These are phyloP conservation scores for Fusarium subtropicale DNA, from an alignment of 2,329 filamentous ascomycete genomes.

Conservation along the genomic window DNA sequence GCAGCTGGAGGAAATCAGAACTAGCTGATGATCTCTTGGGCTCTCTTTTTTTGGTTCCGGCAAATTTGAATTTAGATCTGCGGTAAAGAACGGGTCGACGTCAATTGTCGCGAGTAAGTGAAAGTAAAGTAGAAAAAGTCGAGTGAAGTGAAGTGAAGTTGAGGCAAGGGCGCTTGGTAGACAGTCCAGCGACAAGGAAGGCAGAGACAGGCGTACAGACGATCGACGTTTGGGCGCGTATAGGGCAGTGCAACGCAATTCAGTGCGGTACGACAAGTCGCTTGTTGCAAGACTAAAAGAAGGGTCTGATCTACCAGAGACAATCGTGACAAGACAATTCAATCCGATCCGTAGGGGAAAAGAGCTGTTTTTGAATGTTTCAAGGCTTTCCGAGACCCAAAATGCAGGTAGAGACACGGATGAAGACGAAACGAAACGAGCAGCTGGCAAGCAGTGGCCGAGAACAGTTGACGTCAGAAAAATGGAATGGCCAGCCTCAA, in stretches of 20 bases:
- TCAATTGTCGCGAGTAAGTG: slow-evolving; percentile 20
- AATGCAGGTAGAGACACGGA: slow-evolving; percentile 26
- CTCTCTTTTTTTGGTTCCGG: neutral
- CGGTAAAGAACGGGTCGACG: slow-evolving; percentile 26
- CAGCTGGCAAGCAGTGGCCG: slow-evolving; percentile 21
- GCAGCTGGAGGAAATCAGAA: slow-evolving; percentile 26
- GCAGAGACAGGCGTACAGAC: slow-evolving; percentile 22
- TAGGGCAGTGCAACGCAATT: neutral
- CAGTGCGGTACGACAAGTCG: slow-evolving; percentile 25
- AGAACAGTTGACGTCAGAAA: slow-evolving; percentile 8
- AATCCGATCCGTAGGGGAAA: slow-evolving; percentile 9
- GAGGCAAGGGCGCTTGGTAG: slow-evolving; percentile 20
- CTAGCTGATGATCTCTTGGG: slow-evolving; percentile 32
- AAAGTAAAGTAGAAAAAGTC: neutral
- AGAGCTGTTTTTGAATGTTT: slow-evolving; percentile 39
- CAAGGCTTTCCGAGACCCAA: slow-evolving; percentile 20
- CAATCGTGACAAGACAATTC: slow-evolving; percentile 12
- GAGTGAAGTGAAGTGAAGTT: neutral
- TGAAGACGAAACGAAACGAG: slow-evolving; percentile 6
- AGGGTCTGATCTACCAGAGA: slow-evolving; percentile 29
- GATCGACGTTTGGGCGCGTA: slow-evolving; percentile 40
- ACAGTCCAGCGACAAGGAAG: slow-evolving; percentile 8
- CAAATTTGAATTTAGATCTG: slow-evolving; percentile 30
- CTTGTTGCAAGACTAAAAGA: slow-evolving; percentile 27
- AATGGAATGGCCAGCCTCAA: slow-evolving; percentile 33